Base-by-base conservation (phyloP, 805 yeast genomes). In the Yamadazyma ubonensis region DNA sequence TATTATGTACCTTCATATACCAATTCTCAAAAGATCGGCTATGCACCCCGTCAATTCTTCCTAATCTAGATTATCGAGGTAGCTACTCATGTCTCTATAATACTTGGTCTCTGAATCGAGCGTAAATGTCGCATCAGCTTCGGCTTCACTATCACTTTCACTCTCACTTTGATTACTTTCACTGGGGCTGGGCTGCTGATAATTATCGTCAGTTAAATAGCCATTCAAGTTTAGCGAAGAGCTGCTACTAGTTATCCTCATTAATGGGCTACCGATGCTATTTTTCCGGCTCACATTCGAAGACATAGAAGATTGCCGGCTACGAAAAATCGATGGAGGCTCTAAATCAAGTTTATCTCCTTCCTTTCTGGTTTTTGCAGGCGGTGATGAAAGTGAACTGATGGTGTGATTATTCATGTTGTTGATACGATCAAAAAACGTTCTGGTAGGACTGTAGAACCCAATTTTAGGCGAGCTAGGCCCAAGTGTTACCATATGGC, bases 181-280 rank as follows among this genome's bases (percentile, higher is more conserved):
- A 6, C 37, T 29, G n/a, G n/a, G n/a, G n/a, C n/a, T n/a, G n/a
- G n/a, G n/a, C n/a, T n/a, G n/a, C 3, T 38, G 33, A 10, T 26
- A 31, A 29, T 41, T 38, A 23, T 59, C 68, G 38, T 65, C 73
- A 11, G 71, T 66, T 38, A 69, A 55, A 43, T 65, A 69, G 7
- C 70, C 74, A 41, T 68, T 63, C 33, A 69, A 56, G 44, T 69
- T 69, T 23, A 69, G 53, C 20, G 70, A 63, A 17, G 70, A 63
- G 40, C 63, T 62, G 21, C 70, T 63, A 42, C 71, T 64, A 27
- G 71, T 56, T 26, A 69, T 63, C 25, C 64, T 54, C 37, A 57
- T 47, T 8, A 68, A 51, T 8, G 49, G 41, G 2, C 67, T 57
- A 6, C 51, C 36, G 12, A 56, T 33, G 15, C 68, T 61, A 44